These are phyloP conservation scores for Butyriboletus loyo DNA, from an alignment of 768 basidiomycete species.

Conservation along the genomic window DNA sequence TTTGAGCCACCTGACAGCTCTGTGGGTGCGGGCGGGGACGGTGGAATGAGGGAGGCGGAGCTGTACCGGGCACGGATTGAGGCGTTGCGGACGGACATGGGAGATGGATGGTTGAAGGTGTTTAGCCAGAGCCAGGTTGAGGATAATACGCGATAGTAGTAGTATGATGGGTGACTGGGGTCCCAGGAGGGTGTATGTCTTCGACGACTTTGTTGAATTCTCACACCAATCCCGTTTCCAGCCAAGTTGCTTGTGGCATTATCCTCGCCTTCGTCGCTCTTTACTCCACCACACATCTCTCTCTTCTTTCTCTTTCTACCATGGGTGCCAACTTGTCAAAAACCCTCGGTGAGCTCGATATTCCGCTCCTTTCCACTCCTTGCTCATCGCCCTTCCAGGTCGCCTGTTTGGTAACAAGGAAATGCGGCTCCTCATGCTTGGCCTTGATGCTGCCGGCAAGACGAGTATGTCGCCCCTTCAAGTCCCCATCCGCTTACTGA, in stretches of 20 bases:
- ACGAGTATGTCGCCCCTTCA: conserved; percentile 66
- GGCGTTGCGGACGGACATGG: conserved; percentile 82
- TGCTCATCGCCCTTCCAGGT: conserved; percentile 42
- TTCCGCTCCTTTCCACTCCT: rapidly evolving
- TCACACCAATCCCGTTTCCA: conserved; percentile 16
- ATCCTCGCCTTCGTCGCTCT: conserved; percentile 52
- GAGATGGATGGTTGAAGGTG: conserved; percentile 86
- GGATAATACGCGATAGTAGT: neutral
- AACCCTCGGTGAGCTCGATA: conserved; percentile 55
- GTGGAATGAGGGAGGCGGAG: conserved; percentile 54
- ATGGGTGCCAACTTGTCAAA: conserved; percentile 91
- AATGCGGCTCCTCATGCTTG: conserved; percentile 96
- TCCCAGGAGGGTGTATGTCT: conserved; percentile 17
- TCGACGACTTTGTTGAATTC: conserved; percentile 18
- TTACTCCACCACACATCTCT: conserved; percentile 42
- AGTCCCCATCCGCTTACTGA: neutral
- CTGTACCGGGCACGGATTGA: conserved; percentile 77
- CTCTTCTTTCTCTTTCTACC: conserved; percentile 17
- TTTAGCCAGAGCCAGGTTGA: conserved; percentile 60
- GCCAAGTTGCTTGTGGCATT: conserved; percentile 26
- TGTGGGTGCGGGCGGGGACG: conserved; percentile 3
- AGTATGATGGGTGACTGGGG: conserved; percentile 30
- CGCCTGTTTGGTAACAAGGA: conserved; percentile 98
- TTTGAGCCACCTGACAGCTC: conserved; percentile 49
- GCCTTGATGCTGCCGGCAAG: conserved; percentile 96